Conservation (phyloP, 2,329 filamentous ascomycete genomes). For the Chrysoporthe puriensis region DNA sequence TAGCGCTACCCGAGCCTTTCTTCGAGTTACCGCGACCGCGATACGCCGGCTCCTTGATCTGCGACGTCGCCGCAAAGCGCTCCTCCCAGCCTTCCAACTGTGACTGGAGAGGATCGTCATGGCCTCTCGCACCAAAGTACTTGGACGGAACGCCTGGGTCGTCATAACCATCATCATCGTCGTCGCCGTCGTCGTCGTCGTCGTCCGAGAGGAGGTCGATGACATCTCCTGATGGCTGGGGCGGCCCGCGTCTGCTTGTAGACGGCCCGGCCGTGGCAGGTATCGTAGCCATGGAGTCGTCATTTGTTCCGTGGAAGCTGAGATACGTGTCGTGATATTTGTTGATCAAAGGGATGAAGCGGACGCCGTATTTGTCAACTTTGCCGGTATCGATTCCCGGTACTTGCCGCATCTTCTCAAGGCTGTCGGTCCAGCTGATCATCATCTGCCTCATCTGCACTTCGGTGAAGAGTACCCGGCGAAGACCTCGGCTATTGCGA, state of each 20-base stretch:
- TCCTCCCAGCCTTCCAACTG: conserved; percentile 37
- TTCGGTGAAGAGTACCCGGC: conserved; percentile 68
- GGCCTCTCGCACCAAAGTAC: conserved; percentile 45
- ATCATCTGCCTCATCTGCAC: conserved; percentile 74
- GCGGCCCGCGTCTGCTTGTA: conserved; percentile 19
- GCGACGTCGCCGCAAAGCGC: conserved; percentile 32
- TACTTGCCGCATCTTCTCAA: conserved; percentile 66
- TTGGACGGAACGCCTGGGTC: conserved; percentile 46
- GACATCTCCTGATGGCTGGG: conserved; percentile 43
- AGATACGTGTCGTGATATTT: conserved; percentile 52
- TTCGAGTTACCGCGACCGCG: conserved; percentile 29
- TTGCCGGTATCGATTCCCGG: conserved; percentile 65
- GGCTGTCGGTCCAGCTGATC: conserved; percentile 65
- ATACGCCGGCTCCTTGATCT: conserved; percentile 32
- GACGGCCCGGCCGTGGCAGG: conserved; percentile 24
- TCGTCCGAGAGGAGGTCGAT: conserved; percentile 60
- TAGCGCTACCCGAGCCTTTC: conserved; percentile 27
- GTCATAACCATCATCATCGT: conserved; percentile 36
- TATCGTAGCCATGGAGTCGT: conserved; percentile 26
- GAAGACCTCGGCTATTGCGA: conserved; percentile 60
- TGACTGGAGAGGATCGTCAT: conserved; percentile 22
- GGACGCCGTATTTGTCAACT: conserved; percentile 63
- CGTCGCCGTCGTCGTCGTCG: conserved; percentile 38
- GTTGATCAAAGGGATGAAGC: conserved; percentile 62
- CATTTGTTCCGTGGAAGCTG: conserved; percentile 34